phyloP scores from a whole-genome alignment of 257 asterid species.

The Capsicum rhomboideum region DNA sequence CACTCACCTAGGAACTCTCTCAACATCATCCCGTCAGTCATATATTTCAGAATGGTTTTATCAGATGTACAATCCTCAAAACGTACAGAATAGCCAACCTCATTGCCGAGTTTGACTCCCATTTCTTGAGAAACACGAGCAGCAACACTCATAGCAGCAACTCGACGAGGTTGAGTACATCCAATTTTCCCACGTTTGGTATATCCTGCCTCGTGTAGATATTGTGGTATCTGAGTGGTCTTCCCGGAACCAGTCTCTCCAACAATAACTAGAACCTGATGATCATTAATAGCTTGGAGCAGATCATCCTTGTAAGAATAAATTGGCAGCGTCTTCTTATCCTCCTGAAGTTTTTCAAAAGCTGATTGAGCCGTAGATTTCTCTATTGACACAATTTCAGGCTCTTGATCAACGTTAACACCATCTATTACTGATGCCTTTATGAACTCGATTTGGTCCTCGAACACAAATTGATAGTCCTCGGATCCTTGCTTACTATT shows the following conservation, averaged over 20 bases:
- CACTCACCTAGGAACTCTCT: conserved; percentile 95
- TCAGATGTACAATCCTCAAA: conserved; percentile 95
- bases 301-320: conserved; percentile 67
- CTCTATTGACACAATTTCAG: too few species aligned
- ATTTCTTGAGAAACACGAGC: conserved; percentile 88
- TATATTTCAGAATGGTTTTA: conserved; percentile 74
- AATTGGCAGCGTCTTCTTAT: conserved; percentile 67
- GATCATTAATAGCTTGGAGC: conserved; percentile 63
- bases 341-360: conserved; percentile 24
- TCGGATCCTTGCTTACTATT: conserved; percentile 40
- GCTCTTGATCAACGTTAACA: conserved; percentile 29
- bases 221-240: conserved; percentile 94
- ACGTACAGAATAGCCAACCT: conserved; percentile 93
- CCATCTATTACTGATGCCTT: conserved; percentile 70
- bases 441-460: conserved; percentile 81
- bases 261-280: conserved; percentile 90
- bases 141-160: conserved; percentile 97
- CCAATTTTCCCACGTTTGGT: conserved; percentile 80
- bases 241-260: conserved; percentile 98
- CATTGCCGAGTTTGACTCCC: conserved; percentile 89
- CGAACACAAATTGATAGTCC: conserved; percentile 74
- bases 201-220: conserved; percentile 92
- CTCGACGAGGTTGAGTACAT: conserved; percentile 98
- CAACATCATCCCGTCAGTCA: conserved; percentile 92
- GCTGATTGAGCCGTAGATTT: too few species aligned